Evolutionary conservation across 495 filamentous ascomycete genomes (phyloP).

Genomic region (Barbatosphaeria neglecta): DNA sequence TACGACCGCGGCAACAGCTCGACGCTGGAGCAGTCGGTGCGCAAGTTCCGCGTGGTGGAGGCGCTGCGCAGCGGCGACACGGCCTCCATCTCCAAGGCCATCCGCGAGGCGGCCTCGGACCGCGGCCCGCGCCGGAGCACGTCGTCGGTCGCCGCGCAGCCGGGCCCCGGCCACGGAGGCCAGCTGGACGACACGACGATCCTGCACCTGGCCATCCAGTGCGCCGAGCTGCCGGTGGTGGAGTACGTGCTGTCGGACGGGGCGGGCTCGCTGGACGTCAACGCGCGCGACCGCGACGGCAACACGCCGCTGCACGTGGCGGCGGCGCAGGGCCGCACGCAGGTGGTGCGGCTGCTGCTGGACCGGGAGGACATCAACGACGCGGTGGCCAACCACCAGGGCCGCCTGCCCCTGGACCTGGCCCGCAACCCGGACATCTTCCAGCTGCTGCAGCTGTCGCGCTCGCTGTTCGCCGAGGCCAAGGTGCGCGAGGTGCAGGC

Average conservation of each 20-base stretch:
- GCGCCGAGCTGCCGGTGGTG: constrained; percentile 88
- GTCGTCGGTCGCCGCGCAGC: constrained; percentile 37
- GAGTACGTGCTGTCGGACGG: constrained; percentile 80
- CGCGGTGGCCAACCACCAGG: constrained; percentile 77
- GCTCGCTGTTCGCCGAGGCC: constrained; percentile 78
- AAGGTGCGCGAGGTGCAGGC: constrained; percentile 74
- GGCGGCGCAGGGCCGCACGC: constrained; percentile 63
- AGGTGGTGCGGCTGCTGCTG: constrained; percentile 70
- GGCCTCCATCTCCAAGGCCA: constrained; percentile 75
- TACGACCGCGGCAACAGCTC: constrained; percentile 23
- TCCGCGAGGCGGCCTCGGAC: constrained; percentile 56
- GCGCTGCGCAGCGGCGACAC: constrained; percentile 83
- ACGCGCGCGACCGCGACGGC: constrained; percentile 80
- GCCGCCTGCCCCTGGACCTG: constrained; percentile 77
- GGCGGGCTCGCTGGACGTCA: constrained; percentile 60
- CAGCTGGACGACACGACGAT: constrained; percentile 78
- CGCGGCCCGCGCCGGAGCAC: constrained; percentile 36
- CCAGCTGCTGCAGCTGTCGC: constrained; percentile 83
- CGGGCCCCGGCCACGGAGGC: constrained; percentile 21
- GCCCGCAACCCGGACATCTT: constrained; percentile 88
- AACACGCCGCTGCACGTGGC: constrained; percentile 90
- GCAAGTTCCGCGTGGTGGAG: constrained; percentile 88
- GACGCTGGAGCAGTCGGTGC: constrained; percentile 86
- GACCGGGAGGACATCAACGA: constrained; percentile 77
- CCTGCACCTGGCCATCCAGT: constrained; percentile 91